Conservation (phyloP, 2,329 filamentous ascomycete species). For the Catunica adiposa region DNA sequence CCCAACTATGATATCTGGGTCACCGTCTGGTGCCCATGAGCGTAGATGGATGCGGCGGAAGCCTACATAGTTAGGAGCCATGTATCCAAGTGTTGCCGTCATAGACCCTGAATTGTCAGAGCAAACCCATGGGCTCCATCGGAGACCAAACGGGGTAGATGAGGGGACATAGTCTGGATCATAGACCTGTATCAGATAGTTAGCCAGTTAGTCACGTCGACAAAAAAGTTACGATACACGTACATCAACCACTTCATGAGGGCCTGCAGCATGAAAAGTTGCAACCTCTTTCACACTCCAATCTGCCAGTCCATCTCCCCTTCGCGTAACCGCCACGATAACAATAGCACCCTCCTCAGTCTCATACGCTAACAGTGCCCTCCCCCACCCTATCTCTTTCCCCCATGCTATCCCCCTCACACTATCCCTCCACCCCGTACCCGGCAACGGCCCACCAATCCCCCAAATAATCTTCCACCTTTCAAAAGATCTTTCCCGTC, state of each 20-base stretch:
- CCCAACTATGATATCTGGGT: slow-evolving; percentile 25
- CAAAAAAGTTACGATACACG: no score
- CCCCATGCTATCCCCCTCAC: slow-evolving; percentile 40
- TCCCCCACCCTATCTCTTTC: slow-evolving; percentile 24
- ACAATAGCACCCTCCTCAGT: slow-evolving; percentile 35
- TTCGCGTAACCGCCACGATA: slow-evolving; percentile 30
- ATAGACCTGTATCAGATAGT: slow-evolving; percentile 10
- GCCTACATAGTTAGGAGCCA: slow-evolving; percentile 35
- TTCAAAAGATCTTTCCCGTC: slow-evolving; percentile 26
- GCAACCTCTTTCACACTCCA: slow-evolving; percentile 37
- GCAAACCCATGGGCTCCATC: slow-evolving; percentile 37
- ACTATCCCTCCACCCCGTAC: slow-evolving; percentile 23
- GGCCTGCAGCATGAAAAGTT: slow-evolving; percentile 28
- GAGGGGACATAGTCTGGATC: slow-evolving; percentile 35
- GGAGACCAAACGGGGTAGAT: slow-evolving; percentile 33
- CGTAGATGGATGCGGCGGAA: slow-evolving; percentile 34
- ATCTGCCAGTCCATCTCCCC: slow-evolving; percentile 16
- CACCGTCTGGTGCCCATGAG: slow-evolving; percentile 22
- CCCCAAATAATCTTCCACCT: slow-evolving; percentile 41
- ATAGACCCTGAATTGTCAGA: background rate
- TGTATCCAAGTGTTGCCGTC: slow-evolving; percentile 33
- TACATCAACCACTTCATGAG: slow-evolving; percentile 19
- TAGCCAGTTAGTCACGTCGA: background rate
- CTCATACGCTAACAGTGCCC: slow-evolving; percentile 33
- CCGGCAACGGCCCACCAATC: slow-evolving; percentile 33